These are phyloP conservation scores for Didymella arachidicola DNA, from an alignment of 2,329 filamentous ascomycete species.

Conservation along the genomic window DNA sequence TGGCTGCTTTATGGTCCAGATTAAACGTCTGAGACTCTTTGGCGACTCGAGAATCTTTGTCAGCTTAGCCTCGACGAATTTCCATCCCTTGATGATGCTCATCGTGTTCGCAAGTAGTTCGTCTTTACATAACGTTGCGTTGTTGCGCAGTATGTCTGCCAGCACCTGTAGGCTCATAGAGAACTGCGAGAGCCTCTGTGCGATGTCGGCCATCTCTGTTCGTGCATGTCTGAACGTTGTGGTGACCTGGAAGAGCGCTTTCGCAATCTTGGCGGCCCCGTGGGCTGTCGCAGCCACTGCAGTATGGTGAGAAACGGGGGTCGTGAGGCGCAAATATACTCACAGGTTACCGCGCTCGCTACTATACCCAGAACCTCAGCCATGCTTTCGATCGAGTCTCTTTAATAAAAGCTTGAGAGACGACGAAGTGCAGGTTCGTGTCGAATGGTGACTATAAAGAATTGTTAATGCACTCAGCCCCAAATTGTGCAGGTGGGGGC, in stretches of 20 bases:
- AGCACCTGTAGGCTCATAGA: not conserved
- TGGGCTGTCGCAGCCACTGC: slow-evolving; percentile 4
- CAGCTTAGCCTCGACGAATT: not conserved
- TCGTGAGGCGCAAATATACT: not conserved
- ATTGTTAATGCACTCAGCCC: slow-evolving; percentile 7
- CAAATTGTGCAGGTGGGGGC: slow-evolving; percentile 4
- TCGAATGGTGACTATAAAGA: not conserved
- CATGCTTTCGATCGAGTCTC: no score
- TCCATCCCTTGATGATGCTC: not conserved
- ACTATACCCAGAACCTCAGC: slow-evolving; percentile 2
- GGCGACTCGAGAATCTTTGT: no score
- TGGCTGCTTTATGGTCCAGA: no score
- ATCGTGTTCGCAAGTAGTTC: not conserved
- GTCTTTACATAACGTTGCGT: not conserved
- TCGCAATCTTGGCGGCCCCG: not conserved
- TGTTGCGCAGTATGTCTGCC: not conserved
- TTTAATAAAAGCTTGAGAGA: no score
- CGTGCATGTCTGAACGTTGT: slow-evolving; percentile 2
- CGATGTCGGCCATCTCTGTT: slow-evolving; percentile 3
- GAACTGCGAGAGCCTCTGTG: not conserved
- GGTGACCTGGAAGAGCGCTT: not conserved
- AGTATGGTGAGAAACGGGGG: no score
- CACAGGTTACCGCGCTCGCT: slow-evolving; percentile 2
- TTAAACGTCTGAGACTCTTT: no score
- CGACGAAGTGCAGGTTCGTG: no score